Evolutionary conservation across 2,329 filamentous ascomycete species (phyloP).

Genomic region (Blumeria graminis): DNA sequence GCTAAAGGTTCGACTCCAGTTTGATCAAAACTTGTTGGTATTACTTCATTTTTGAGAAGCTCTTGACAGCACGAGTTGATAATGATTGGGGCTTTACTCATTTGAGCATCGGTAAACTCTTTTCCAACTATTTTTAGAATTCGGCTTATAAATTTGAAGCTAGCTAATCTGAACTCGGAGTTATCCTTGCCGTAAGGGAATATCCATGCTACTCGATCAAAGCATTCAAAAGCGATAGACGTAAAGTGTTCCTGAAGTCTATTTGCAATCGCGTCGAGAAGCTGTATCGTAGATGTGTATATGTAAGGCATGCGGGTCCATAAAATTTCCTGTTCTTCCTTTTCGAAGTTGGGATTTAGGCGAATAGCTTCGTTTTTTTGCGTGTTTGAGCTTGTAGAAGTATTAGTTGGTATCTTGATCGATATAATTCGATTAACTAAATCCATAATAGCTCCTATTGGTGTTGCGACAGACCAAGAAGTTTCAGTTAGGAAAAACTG

Average conservation of each 20-base stretch:
- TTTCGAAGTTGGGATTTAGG: slow-evolving; percentile 46
- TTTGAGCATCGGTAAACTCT: slow-evolving; percentile 38
- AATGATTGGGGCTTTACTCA: slow-evolving; percentile 35
- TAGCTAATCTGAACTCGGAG: slow-evolving; percentile 29
- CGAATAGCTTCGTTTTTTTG: slow-evolving; percentile 18
- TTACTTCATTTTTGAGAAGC: slow-evolving; percentile 20
- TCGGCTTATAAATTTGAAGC: slow-evolving; percentile 33
- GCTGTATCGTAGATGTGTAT: slow-evolving; percentile 42
- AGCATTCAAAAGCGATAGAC: slow-evolving; percentile 34
- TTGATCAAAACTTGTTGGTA: background rate
- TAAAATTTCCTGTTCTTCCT: slow-evolving; percentile 61
- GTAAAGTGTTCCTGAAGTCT: slow-evolving; percentile 33
- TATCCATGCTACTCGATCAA: slow-evolving; percentile 50
- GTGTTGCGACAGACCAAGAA: slow-evolving; percentile 37
- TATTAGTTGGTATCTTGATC: slow-evolving; percentile 23
- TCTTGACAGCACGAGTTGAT: slow-evolving; percentile 52
- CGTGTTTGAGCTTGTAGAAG: background rate
- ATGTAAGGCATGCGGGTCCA: slow-evolving; percentile 51
- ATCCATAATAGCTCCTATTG: slow-evolving; percentile 43
- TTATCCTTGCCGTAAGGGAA: slow-evolving; percentile 33
- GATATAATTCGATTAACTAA: slow-evolving; percentile 45
- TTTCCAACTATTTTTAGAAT: slow-evolving; percentile 39
- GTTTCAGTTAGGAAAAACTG: slow-evolving; percentile 40
- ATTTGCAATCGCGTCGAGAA: slow-evolving; percentile 31
- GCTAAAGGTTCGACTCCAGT: background rate